Base-by-base conservation (phyloP, 176 grass and related monocot species). In the Zea luxurians region DNA sequence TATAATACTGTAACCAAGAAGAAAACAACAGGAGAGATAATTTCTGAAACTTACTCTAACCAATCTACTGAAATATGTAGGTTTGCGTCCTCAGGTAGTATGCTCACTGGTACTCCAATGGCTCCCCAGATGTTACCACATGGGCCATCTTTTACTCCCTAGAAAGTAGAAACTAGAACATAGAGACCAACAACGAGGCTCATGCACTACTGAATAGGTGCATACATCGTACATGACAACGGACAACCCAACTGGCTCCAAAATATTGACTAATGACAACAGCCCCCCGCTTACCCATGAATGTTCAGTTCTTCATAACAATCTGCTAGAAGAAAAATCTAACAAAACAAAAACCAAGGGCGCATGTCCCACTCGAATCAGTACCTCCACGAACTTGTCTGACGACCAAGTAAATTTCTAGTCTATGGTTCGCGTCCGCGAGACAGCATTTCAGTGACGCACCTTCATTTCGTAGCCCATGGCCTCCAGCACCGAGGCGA, bases 391-490 rank as follows among this genome's bases (percentile, higher is more conserved):
- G 15, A 12, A 42, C 37, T 53, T 61, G 66, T 58, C 8, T 1
- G 37, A 11, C 13, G 11, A 69, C 38, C 49, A 45, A 44, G 7
- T 18, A 68, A 53, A 75, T 21, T 34, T 4, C 11, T 15, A 70
- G 68, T 6, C 20, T 35, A 74, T 4, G 17, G 48, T 37, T 27
- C 27, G 27, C 27, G 48, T 37, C 17, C 27, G 27, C 27, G 27
- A 20, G 0, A 47, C 71, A 61, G 55, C 27, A 83, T 43, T 48
- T 70, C 4, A 63, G 55, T 13, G 0, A 64, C 70, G 64, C 85
- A 99, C 96, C 96, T 99, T 76, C 66, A 99, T 93, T 74, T 93
- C 90, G 81, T 83, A 99, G 40, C 96, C 92, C 85, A 88, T 88
- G 17, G 91, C 96, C 62, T 91, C 91, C 60, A 99, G 70, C 82